These are phyloP conservation scores for Draba incana DNA, from an alignment of 345 rosid genomes.

Conservation along the genomic window DNA sequence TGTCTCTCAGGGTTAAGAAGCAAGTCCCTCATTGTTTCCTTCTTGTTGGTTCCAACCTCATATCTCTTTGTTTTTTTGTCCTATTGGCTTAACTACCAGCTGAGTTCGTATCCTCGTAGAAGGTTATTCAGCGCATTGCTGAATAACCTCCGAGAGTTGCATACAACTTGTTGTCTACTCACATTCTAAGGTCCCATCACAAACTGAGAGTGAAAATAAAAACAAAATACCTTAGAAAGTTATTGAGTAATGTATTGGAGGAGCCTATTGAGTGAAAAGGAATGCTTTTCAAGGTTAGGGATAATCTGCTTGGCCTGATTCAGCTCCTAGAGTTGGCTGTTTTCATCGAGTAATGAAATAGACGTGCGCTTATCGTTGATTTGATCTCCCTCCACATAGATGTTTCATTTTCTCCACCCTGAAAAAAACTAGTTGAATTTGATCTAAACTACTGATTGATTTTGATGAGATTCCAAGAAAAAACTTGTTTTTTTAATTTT, in stretches of 20 bases:
- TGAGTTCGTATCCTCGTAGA: no score
- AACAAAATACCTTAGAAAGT: slow-evolving; percentile 66
- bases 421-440: slow-evolving; percentile 28
- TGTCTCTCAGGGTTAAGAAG: no score
- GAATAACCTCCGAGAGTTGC: not conserved
- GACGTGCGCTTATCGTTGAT: slow-evolving; percentile 57
- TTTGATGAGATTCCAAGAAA: not conserved
- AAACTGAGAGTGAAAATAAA: not conserved
- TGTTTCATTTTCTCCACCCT: slow-evolving; percentile 96
- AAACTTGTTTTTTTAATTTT: not conserved
- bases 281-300: slow-evolving; percentile 69
- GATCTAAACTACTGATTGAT: not conserved
- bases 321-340: no score
- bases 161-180: not conserved
- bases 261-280: slow-evolving; percentile 32
- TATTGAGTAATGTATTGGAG: slow-evolving; percentile 79
- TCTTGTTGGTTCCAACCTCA: no score
- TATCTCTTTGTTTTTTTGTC: no score
- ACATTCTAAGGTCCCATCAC: not conserved
- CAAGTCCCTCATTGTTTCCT: no score
- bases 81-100: no score
- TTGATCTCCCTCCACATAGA: slow-evolving; percentile 91
- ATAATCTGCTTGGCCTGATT: not conserved
- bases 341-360: slow-evolving; percentile 64
- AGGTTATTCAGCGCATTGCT: not conserved